phyloP scores from a whole-genome alignment of 345 rosid genomes.

The Toxicodendron radicans region DNA sequence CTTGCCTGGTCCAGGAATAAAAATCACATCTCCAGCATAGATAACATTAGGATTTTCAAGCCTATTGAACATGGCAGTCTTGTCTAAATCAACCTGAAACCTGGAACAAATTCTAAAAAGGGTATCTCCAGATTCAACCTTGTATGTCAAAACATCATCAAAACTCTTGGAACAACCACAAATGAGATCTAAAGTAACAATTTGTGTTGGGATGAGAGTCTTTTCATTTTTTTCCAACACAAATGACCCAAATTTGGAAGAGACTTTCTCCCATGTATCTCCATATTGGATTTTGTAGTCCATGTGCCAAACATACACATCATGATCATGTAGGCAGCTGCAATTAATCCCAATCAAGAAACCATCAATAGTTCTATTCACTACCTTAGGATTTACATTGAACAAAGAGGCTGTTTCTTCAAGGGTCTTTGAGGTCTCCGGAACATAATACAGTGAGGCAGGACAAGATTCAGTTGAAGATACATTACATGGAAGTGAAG shows the following conservation, averaged over 20 bases:
- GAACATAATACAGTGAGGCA: slow-evolving; percentile 30
- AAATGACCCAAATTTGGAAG: slow-evolving; percentile 24
- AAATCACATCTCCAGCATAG: slow-evolving; percentile 24
- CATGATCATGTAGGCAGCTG: slow-evolving; percentile 18
- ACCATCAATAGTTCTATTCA: slow-evolving; percentile 29
- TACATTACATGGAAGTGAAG: slow-evolving; percentile 24
- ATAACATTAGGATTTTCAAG: slow-evolving; percentile 19
- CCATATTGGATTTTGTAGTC: slow-evolving; percentile 27
- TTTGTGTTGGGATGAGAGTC: slow-evolving; percentile 12
- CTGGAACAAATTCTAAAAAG: slow-evolving; percentile 21
- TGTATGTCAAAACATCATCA: slow-evolving; percentile 15
- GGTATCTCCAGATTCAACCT: slow-evolving; percentile 29
- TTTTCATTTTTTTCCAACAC: slow-evolving; percentile 11
- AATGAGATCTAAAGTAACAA: slow-evolving; percentile 24
- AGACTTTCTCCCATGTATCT: slow-evolving; percentile 28
- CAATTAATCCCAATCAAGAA: slow-evolving; percentile 29
- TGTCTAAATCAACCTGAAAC: slow-evolving; percentile 20
- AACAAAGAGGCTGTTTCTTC: slow-evolving; percentile 31
- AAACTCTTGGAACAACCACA: slow-evolving; percentile 29
- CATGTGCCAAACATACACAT: slow-evolving; percentile 21
- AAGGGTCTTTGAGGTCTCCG: slow-evolving; percentile 17
- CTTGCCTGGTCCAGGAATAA: slow-evolving; percentile 26
- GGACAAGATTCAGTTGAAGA: slow-evolving; percentile 27
- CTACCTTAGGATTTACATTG: slow-evolving; percentile 16
- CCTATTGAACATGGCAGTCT: slow-evolving; percentile 25